Conservation (phyloP, 2,329 filamentous ascomycete species). For the Aspergillus japonicus region DNA sequence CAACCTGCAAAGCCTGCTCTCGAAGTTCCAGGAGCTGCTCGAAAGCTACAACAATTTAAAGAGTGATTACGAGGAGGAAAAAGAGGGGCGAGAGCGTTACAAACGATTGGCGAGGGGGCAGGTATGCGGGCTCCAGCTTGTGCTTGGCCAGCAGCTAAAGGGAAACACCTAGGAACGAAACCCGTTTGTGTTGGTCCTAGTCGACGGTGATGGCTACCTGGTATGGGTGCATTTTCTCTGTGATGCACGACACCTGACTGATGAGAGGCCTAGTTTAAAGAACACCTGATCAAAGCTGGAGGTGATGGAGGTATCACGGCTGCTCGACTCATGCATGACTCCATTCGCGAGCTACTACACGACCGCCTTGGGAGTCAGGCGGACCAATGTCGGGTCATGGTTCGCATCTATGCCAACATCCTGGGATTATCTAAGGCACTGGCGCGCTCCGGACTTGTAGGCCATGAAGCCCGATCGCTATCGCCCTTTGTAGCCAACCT, state of each 20-base stretch:
- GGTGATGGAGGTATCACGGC: slow-evolving; percentile 57
- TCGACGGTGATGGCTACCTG: slow-evolving; percentile 63
- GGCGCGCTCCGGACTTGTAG: slow-evolving; percentile 50
- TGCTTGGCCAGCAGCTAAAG: slow-evolving; percentile 6
- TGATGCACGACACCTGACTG: slow-evolving; percentile 50
- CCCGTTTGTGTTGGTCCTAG: slow-evolving; percentile 60
- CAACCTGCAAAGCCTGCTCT: slow-evolving; percentile 34
- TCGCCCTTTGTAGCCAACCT: slow-evolving; percentile 58
- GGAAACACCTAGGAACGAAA: slow-evolving; percentile 45
- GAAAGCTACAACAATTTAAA: slow-evolving; percentile 56
- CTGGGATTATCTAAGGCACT: slow-evolving; percentile 53
- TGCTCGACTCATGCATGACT: slow-evolving; percentile 54
- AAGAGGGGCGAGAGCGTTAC: slow-evolving; percentile 55
- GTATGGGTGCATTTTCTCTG: slow-evolving; percentile 16
- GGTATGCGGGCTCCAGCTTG: slow-evolving; percentile 23
- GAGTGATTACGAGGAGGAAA: slow-evolving; percentile 58
- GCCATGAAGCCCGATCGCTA: slow-evolving; percentile 57
- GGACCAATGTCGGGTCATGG: slow-evolving; percentile 54
- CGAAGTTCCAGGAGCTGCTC: slow-evolving; percentile 48
- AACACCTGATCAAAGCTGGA: slow-evolving; percentile 49
- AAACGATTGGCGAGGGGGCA: slow-evolving; percentile 52
- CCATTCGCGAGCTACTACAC: slow-evolving; percentile 49
- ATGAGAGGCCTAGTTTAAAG: slow-evolving; percentile 55
- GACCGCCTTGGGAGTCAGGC: slow-evolving; percentile 45
- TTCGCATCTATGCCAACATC: slow-evolving; percentile 59